Evolutionary conservation across 495 filamentous ascomycete genomes (phyloP), one percentile per base, ranked within the genome.

Genomic region (Daldinia vernicosa): DNA sequence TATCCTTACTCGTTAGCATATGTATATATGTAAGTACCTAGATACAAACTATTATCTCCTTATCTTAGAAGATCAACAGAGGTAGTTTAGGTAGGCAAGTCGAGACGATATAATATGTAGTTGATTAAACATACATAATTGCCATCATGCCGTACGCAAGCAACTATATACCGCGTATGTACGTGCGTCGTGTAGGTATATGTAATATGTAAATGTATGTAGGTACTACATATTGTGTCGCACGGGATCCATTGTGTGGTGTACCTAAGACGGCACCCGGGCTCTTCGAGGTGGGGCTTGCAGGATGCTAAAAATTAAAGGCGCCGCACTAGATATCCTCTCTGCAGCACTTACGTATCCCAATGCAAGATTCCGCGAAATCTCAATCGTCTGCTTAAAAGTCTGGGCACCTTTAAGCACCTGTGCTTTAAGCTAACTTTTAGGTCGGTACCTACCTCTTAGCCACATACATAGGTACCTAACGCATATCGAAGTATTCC

Each of bases 331-430:
- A 69, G 55, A 35, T 65, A 37, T 47, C 33, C 56, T 65, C 57
- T 71, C 65, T 72, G 71, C 66, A 66, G 66, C 71, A 74, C 71
- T 74, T 74, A 74, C 71, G 71, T 74, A 74, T 70, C 74, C 67
- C 64, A 66, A 76, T 76, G 74, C 71, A 76, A 74, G 75, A 77
- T 75, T 75, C 75, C 75, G 75, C 69, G 65, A 72, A 55, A 66
- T 67, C 68, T 76, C 63, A 66, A 54, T 28, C 63, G 65, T 73
- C 58, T 53, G 40, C 43, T 50, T 47, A 30, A 35, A 14, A n/a
- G n/a, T n/a, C n/a, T n/a, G n/a, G n/a, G 33, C 33, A 35, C 12
- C 33, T 35, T 35, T 35, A 33, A 15, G 33, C 39, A 47, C 39
- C 11, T 37, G 9, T 30, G 3, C 51, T 53, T 30, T 30, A 28